phyloP scores from a whole-genome alignment of 495 filamentous ascomycete species.

The Parmelia sp. region DNA sequence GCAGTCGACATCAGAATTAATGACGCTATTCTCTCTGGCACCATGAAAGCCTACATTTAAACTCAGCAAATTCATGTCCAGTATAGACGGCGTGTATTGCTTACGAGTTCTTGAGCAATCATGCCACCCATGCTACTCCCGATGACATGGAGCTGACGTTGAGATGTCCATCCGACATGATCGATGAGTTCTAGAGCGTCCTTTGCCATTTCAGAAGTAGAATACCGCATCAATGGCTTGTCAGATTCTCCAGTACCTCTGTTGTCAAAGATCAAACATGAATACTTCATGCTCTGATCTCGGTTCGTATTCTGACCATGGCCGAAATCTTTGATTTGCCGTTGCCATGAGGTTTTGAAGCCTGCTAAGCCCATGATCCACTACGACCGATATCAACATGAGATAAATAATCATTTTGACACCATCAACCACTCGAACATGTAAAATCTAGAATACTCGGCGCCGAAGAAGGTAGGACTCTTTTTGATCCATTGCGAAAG shows the following conservation, averaged over 20 bases:
- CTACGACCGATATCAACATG: conserved; percentile 20
- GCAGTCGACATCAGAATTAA: conserved; percentile 68
- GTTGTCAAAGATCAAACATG: conserved; percentile 67
- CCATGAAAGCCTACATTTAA: conserved; percentile 44
- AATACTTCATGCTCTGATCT: conserved; percentile 55
- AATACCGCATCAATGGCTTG: conserved; percentile 65
- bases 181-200: conserved; percentile 64
- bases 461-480: not conserved
- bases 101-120: conserved; percentile 76
- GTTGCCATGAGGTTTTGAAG: conserved; percentile 58
- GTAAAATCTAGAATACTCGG: not conserved
- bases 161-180: conserved; percentile 59
- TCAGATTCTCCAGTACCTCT: conserved; percentile 67
- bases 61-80: not conserved
- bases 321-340: conserved; percentile 69
- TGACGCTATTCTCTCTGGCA: conserved; percentile 56
- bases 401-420: not conserved
- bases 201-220: conserved; percentile 67
- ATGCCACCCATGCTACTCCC: conserved; percentile 79
- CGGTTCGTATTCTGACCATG: conserved; percentile 40
- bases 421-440: not conserved
- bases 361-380: conserved; percentile 34
- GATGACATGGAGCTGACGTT: conserved; percentile 58
- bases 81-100: not conserved
- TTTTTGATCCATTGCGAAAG: not conserved